Evolutionary conservation across 1,284 basidiomycete genomes (phyloP).

Genomic region (Anthracocystis walkeri): DNA sequence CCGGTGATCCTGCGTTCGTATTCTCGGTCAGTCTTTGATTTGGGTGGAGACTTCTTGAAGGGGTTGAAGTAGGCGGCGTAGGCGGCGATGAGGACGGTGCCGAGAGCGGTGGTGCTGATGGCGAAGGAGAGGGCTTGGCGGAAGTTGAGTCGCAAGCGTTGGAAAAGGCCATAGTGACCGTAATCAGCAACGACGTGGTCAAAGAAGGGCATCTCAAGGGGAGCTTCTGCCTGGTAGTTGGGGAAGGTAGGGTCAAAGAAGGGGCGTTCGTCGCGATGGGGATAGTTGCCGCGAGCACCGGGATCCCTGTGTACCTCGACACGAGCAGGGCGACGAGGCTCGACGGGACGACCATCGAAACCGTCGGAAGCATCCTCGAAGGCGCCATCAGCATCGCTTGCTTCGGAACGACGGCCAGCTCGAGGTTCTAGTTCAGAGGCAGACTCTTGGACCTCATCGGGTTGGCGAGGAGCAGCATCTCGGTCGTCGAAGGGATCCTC

Average conservation of each 20-base stretch:
- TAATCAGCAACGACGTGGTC: slow-evolving; percentile 66
- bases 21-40: slow-evolving; percentile 62
- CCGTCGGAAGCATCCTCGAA: slow-evolving; percentile 29
- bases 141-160: slow-evolving; percentile 56
- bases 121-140: slow-evolving; percentile 61
- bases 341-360: slow-evolving; percentile 4
- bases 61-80: slow-evolving; percentile 65
- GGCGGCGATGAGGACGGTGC: slow-evolving; percentile 53
- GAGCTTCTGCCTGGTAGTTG: slow-evolving; percentile 49
- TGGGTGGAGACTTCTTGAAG: slow-evolving; percentile 59
- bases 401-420: slow-evolving; percentile 17
- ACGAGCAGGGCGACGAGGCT: slow-evolving; percentile 30
- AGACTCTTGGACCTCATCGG: not conserved
- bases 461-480: slow-evolving; percentile 6
- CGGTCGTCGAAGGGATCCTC: slow-evolving; percentile 26
- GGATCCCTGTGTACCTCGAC: slow-evolving; percentile 39
- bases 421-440: slow-evolving; percentile 6
- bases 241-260: slow-evolving; percentile 62
- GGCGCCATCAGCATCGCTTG: slow-evolving; percentile 9
- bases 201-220: slow-evolving; percentile 66
- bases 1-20: slow-evolving; percentile 68
- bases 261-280: slow-evolving; percentile 27
- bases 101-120: slow-evolving; percentile 46
- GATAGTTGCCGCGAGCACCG: slow-evolving; percentile 16
- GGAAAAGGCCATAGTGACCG: slow-evolving; percentile 55